Conservation (phyloP, 2,329 filamentous ascomycete species). For the Diaporthe sp. region DNA sequence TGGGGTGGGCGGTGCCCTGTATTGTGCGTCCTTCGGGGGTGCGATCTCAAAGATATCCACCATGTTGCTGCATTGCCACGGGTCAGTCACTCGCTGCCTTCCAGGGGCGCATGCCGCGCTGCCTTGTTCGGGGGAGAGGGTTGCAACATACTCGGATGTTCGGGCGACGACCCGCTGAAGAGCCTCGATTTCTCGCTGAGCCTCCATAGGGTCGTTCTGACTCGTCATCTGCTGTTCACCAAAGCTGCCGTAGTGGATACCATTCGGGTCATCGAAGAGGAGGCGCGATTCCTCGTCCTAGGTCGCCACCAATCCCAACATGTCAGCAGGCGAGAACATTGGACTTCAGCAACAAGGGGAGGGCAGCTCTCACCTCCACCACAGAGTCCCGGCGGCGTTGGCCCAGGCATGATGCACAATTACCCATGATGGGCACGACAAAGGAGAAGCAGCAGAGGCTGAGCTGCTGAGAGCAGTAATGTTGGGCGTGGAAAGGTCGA, state of each 20-base stretch:
- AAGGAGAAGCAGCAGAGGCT: slow-evolving; percentile 19
- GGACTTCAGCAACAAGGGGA: background rate
- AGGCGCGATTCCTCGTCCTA: slow-evolving; percentile 71
- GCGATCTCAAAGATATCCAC: slow-evolving; percentile 78
- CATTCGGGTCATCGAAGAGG: slow-evolving; percentile 72
- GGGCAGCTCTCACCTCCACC: slow-evolving; percentile 32
- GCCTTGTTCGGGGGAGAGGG: slow-evolving; percentile 3
- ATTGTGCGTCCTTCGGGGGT: slow-evolving; percentile 61
- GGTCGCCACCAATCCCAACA: background rate
- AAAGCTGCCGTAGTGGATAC: slow-evolving; percentile 74
- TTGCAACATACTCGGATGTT: slow-evolving; percentile 70
- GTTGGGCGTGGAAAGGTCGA: background rate
- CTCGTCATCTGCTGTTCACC: slow-evolving; percentile 67
- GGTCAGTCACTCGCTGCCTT: slow-evolving; percentile 32
- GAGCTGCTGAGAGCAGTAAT: background rate
- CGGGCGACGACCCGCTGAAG: slow-evolving; percentile 74
- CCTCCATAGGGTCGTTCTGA: slow-evolving; percentile 73
- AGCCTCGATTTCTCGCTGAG: slow-evolving; percentile 75
- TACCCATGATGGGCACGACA: slow-evolving; percentile 37
- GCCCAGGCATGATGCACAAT: slow-evolving; percentile 41
- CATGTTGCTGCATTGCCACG: slow-evolving; percentile 66
- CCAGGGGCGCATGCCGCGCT: slow-evolving; percentile 2
- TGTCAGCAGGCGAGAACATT: slow-evolving; percentile 27
- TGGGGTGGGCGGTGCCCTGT: slow-evolving; percentile 51
- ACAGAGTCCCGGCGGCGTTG: slow-evolving; percentile 39